Percentiles rank a stretch among this genome's conserved stretches.
Evolutionary conservation across 495 filamentous ascomycete species (phyloP).

Genomic region (Viridothelium virens): DNA sequence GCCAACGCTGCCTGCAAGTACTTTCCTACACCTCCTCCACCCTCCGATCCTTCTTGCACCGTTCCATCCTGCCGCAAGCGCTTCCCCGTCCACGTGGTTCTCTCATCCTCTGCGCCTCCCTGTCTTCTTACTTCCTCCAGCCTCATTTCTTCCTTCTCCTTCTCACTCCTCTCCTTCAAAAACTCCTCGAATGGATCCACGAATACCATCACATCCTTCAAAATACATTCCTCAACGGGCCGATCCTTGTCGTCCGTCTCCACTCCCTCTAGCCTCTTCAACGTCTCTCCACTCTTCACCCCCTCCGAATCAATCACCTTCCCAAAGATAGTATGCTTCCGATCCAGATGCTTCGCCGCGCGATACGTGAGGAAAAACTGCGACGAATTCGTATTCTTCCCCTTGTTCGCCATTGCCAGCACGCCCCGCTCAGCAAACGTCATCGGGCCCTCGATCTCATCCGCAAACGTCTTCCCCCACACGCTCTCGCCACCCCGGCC

Average conservation of each 20-base stretch:
- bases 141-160: constrained; percentile 33
- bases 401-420: constrained; percentile 79
- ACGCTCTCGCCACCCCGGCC: constrained; percentile 78
- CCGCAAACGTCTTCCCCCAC: constrained; percentile 85
- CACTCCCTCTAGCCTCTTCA: constrained; percentile 64
- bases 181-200: constrained; percentile 97
- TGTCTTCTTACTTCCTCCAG: constrained; percentile 37
- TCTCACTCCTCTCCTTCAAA: constrained; percentile 52
- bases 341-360: constrained; percentile 71
- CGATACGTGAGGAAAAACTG: constrained; percentile 96
- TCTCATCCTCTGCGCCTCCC: constrained; percentile 65
- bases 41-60: constrained; percentile 40
- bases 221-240: constrained; percentile 65
- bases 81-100: constrained; percentile 89
- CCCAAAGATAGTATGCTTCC: constrained; percentile 95
- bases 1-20: constrained; percentile 55
- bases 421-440: constrained; percentile 72
- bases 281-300: constrained; percentile 42
- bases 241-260: constrained; percentile 59
- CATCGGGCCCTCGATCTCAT: constrained; percentile 85
- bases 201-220: constrained; percentile 78
- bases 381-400: constrained; percentile 88
- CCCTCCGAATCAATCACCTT: constrained; percentile 66
- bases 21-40: constrained; percentile 61
- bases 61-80: constrained; percentile 40